phyloP scores from a whole-genome alignment of 805 yeast species.

The Candida suzukii region DNA sequence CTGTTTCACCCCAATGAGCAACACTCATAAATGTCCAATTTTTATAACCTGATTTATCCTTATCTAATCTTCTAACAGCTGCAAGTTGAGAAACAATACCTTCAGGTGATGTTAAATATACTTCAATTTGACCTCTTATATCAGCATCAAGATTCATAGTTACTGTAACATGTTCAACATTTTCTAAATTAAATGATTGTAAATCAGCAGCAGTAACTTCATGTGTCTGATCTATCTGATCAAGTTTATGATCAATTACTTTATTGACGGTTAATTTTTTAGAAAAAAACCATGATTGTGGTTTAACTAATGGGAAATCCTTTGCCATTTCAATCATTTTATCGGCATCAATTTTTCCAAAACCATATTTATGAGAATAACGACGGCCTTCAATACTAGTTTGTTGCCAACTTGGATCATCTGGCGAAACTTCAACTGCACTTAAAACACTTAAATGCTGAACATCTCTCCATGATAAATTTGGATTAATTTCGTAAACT shows the following conservation, averaged over 20 bases:
- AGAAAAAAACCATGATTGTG: constrained; percentile 75
- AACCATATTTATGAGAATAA: constrained; percentile 86
- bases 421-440: constrained; percentile 59
- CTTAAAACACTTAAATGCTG: constrained; percentile 76
- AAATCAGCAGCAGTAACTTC: constrained; percentile 43
- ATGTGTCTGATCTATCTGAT: constrained; percentile 29
- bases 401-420: constrained; percentile 67
- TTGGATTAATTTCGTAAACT: constrained; percentile 76
- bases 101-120: constrained; percentile 63
- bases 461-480: constrained; percentile 91
- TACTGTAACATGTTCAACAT: constrained; percentile 81
- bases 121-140: constrained; percentile 62
- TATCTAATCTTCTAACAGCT: constrained; percentile 54
- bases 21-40: constrained; percentile 95
- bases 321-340: constrained; percentile 64
- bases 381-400: constrained; percentile 55
- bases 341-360: constrained; percentile 85
- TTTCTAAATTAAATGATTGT: constrained; percentile 50
- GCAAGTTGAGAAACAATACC: constrained; percentile 75
- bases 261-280: constrained; percentile 30
- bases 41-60: constrained; percentile 47
- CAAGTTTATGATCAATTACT: constrained; percentile 12
- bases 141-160: constrained; percentile 62
- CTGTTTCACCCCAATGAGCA: constrained; percentile 94
- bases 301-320: constrained; percentile 79